Conservation (phyloP, 73 alveolate species). For the Paramecium sonneborni region DNA sequence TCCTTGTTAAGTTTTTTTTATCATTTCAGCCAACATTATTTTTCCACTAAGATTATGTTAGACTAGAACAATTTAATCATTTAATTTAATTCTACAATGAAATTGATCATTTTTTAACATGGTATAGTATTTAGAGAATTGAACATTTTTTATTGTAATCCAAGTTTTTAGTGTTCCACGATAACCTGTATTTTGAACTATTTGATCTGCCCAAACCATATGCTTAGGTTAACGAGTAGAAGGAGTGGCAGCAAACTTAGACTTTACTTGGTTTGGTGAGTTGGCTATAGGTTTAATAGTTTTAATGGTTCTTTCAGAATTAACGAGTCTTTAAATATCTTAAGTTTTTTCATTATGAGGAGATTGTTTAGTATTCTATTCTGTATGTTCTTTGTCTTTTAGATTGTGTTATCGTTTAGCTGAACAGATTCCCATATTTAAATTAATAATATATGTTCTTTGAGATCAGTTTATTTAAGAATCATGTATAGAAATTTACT, state of each 20-base stretch:
- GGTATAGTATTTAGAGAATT: neutral
- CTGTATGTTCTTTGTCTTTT: neutral
- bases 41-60: constrained; percentile 10
- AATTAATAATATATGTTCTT: neutral
- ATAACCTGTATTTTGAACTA: neutral
- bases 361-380: neutral
- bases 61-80: neutral
- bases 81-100: neutral
- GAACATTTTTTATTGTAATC: neutral
- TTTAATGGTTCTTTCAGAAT: neutral
- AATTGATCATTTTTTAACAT: neutral
- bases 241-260: constrained; percentile 25
- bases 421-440: constrained; percentile 38
- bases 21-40: neutral
- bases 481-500: neutral
- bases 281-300: neutral
- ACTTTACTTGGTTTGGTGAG: neutral
- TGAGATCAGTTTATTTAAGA: neutral
- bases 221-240: neutral
- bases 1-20: neutral
- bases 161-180: constrained; percentile 22
- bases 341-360: neutral
- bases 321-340: neutral
- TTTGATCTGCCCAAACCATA: constrained; percentile 4
- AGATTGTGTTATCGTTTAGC: neutral